Evolutionary conservation across 2,329 filamentous ascomycete species (phyloP).

Genomic region (Beauveria rudraprayagi): DNA sequence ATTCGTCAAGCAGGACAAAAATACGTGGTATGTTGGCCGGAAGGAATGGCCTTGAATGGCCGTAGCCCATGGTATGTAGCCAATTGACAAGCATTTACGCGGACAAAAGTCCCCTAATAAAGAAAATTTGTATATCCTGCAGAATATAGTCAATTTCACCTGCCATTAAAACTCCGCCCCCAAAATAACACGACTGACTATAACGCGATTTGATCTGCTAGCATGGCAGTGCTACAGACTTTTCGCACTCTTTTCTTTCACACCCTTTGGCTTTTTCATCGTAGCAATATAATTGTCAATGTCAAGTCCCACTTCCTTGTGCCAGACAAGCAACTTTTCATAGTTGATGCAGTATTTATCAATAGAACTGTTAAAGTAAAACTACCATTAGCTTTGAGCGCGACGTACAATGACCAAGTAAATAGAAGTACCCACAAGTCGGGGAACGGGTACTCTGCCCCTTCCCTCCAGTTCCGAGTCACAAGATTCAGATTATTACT

Average conservation of each 20-base stretch:
- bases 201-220: too few species aligned
- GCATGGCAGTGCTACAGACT: too few species aligned
- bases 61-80: too few species aligned
- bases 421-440: not conserved
- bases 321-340: slow-evolving; percentile 18
- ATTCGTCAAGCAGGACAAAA: too few species aligned
- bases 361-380: slow-evolving; percentile 19
- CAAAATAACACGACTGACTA: too few species aligned
- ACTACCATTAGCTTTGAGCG: not conserved
- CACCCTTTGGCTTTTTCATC: slow-evolving; percentile 16
- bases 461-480: not conserved
- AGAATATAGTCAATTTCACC: too few species aligned
- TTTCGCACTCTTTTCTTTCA: not conserved
- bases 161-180: too few species aligned
- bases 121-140: too few species aligned
- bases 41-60: too few species aligned
- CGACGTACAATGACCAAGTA: not conserved
- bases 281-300: slow-evolving; percentile 15
- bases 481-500: slow-evolving; percentile 1
- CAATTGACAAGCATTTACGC: too few species aligned
- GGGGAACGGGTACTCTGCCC: not conserved
- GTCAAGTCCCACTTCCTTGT: slow-evolving; percentile 16
- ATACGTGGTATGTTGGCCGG: too few species aligned
- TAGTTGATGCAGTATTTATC: slow-evolving; percentile 28
- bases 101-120: too few species aligned